phyloP scores from a whole-genome alignment of 805 yeast genomes.

The Pichia eremophila region DNA sequence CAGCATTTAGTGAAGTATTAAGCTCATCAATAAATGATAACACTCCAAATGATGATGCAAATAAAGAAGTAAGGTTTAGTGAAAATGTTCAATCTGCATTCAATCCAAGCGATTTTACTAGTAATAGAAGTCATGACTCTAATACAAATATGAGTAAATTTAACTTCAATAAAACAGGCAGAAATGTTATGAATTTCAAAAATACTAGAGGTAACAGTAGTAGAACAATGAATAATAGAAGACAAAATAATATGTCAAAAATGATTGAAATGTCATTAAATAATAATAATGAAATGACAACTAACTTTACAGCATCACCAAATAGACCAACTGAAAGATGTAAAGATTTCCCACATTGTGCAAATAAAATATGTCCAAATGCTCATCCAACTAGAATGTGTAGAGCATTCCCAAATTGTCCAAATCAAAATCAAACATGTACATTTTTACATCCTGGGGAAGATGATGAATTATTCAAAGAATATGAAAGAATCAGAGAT shows the following conservation, averaged over 20 bases:
- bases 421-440: conserved; percentile 75
- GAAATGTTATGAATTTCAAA: conserved; percentile 1
- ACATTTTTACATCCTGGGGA: conserved; percentile 76
- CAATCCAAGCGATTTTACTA: neutral
- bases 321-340: conserved; percentile 53
- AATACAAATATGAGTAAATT: neutral
- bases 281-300: conserved; percentile 17
- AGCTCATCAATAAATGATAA: too few species aligned
- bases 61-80: conserved; percentile 24
- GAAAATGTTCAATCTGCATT: conserved; percentile 21
- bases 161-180: conserved; percentile 3
- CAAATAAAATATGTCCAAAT: conserved; percentile 53
- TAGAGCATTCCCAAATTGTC: conserved; percentile 66
- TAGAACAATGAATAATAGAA: conserved; percentile 1
- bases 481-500: conserved; percentile 49
- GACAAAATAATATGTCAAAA: conserved; percentile 6
- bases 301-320: conserved; percentile 34
- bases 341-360: conserved; percentile 62
- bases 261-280: conserved; percentile 27
- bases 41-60: conserved; percentile 4
- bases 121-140: neutral
- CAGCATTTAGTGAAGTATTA: neutral
- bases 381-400: conserved; percentile 78
- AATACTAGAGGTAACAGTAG: neutral
- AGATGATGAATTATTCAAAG: conserved; percentile 64